A percentile compares a stretch with the other conserved stretches of the same genome.
Evolutionary conservation across 805 yeast species (phyloP).

Genomic region (Kodamaea lidongshanica): DNA sequence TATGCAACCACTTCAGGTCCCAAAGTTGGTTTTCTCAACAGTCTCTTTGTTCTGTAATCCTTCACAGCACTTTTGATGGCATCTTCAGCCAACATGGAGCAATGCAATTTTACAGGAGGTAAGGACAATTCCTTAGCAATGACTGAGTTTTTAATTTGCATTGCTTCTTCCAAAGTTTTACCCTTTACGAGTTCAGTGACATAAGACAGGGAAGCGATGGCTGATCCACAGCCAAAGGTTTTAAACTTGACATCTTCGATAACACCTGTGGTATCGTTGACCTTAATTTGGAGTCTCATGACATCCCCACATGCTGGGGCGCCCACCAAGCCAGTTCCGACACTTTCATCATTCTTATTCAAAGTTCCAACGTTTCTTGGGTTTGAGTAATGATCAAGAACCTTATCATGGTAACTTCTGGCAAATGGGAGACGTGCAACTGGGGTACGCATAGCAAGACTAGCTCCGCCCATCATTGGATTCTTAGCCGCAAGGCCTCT

Average conservation of each 20-base stretch:
- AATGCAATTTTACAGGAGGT: conserved; percentile 96
- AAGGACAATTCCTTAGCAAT: conserved; percentile 91
- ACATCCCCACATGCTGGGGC: conserved; percentile 99
- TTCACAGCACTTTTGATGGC: conserved; percentile 96
- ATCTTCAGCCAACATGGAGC: conserved; percentile 98
- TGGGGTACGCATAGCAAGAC: too few species aligned
- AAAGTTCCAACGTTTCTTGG: conserved; percentile 96
- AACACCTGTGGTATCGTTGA: conserved; percentile 81
- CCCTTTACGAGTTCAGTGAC: conserved; percentile 96
- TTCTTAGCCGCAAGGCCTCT: too few species aligned
- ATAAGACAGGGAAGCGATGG: conserved; percentile 92
- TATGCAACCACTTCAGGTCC: conserved; percentile 27
- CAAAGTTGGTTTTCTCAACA: conserved; percentile 45
- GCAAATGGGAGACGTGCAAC: too few species aligned
- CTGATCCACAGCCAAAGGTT: conserved; percentile 99
- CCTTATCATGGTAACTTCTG: conserved; percentile 78
- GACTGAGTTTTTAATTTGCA: conserved; percentile 83
- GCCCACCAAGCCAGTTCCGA: conserved; percentile 96
- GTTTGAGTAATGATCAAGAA: conserved; percentile 91
- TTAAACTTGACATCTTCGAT: conserved; percentile 95
- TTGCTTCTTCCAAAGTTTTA: conserved; percentile 88
- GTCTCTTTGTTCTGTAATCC: conserved; percentile 85
- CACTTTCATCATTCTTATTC: conserved; percentile 66
- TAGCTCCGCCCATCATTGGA: too few species aligned
- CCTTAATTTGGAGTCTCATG: conserved; percentile 94